Evolutionary conservation across 148 eudicot genomes (phyloP).

Genomic region (Chenopodium suecicum): DNA sequence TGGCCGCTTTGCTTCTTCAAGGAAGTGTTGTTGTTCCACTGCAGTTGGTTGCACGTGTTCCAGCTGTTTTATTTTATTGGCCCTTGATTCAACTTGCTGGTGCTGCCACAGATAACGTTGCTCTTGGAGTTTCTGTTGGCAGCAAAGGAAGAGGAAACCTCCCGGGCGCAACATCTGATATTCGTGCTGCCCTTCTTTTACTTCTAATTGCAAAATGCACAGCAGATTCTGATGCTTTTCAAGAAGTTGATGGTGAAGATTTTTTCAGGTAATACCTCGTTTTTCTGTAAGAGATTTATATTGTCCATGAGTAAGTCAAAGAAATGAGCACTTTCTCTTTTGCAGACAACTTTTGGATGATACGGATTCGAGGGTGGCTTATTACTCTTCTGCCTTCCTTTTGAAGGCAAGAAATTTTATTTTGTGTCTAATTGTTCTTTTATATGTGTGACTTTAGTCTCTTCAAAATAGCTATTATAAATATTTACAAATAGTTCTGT

Average conservation of each 20-base stretch:
- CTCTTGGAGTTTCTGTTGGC: constrained; percentile 97
- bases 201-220: constrained; percentile 98
- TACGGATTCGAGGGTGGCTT: constrained; percentile 98
- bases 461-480: neutral
- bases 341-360: constrained; percentile 89
- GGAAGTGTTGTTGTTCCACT: constrained; percentile 95
- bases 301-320: neutral
- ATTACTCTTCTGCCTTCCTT: constrained; percentile 91
- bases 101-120: constrained; percentile 96
- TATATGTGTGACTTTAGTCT: neutral
- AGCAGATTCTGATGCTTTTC: constrained; percentile 86
- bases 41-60: constrained; percentile 91
- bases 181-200: constrained; percentile 93
- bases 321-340: constrained; percentile 16
- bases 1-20: constrained; percentile 90
- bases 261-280: constrained; percentile 63
- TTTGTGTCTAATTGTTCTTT: constrained; percentile 4
- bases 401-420: constrained; percentile 60
- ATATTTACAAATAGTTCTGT: constrained; percentile 17
- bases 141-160: constrained; percentile 97
- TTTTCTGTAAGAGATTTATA: neutral
- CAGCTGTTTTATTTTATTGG: constrained; percentile 90
- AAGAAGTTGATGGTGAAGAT: constrained; percentile 89
- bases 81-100: constrained; percentile 97
- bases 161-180: constrained; percentile 98